Conservation (phyloP, 192 early-diverging fungal genomes). For the Gryganskiella cystojenkinii region DNA sequence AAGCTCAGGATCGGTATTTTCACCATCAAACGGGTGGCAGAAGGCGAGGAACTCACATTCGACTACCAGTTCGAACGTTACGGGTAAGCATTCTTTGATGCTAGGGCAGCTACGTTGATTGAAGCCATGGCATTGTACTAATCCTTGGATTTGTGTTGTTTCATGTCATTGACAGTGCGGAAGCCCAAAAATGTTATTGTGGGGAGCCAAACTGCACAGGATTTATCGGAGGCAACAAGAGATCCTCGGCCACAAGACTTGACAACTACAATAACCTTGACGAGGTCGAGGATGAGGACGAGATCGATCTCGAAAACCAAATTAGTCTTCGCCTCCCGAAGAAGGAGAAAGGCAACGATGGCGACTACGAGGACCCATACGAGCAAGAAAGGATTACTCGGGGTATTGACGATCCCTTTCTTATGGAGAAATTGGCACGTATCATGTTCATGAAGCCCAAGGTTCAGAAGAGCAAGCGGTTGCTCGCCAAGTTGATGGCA, state of each 20-base stretch:
- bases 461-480: slow-evolving; percentile 79
- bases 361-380: slow-evolving; percentile 52
- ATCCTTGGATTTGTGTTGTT: background rate
- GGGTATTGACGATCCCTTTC: slow-evolving; percentile 48
- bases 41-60: slow-evolving; percentile 93
- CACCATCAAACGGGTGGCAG: slow-evolving; percentile 76
- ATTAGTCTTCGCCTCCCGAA: slow-evolving; percentile 63
- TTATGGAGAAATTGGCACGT: slow-evolving; percentile 38
- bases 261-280: slow-evolving; percentile 57
- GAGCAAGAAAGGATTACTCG: slow-evolving; percentile 33
- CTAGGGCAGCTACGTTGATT: too few species aligned
- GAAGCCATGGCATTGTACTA: too few species aligned
- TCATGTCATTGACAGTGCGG: slow-evolving; percentile 61
- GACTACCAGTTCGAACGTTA: slow-evolving; percentile 99
- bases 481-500: slow-evolving; percentile 74
- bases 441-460: slow-evolving; percentile 76
- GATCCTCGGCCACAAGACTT: slow-evolving; percentile 65
- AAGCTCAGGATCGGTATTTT: slow-evolving; percentile 97
- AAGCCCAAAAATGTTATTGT: slow-evolving; percentile 94
- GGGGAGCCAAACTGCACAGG: slow-evolving; percentile 90
- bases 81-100: too few species aligned
- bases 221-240: slow-evolving; percentile 88
- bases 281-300: slow-evolving; percentile 64
- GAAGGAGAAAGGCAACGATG: slow-evolving; percentile 57
- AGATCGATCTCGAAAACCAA: slow-evolving; percentile 65